These are phyloP conservation scores for Cladosporium sp. DNA, from an alignment of 2,329 filamentous ascomycete genomes.

Conservation along the genomic window DNA sequence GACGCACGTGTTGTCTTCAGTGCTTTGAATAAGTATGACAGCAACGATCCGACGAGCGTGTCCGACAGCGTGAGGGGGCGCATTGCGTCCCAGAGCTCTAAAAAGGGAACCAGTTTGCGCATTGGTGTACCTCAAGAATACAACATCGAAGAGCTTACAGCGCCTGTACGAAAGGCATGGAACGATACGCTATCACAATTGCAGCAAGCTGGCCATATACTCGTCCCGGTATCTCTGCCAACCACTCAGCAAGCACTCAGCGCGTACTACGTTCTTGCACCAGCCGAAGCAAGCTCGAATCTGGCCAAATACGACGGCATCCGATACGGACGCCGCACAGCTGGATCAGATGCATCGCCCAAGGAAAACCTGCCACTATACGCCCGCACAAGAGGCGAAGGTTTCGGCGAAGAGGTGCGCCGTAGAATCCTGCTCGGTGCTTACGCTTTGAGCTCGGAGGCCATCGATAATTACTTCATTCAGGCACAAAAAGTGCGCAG, in stretches of 20 bases:
- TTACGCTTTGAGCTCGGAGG: conserved; percentile 83
- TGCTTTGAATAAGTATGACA: conserved; percentile 58
- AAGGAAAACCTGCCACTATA: conserved; percentile 52
- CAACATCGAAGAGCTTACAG: conserved; percentile 76
- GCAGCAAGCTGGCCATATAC: conserved; percentile 59
- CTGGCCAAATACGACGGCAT: conserved; percentile 95
- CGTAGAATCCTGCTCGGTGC: conserved; percentile 83
- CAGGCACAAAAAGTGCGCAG: conserved; percentile 85
- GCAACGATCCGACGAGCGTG: conserved; percentile 59
- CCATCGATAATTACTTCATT: conserved; percentile 94
- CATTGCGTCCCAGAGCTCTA: conserved; percentile 31
- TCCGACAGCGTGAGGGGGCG: conserved; percentile 14
- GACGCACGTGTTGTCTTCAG: conserved; percentile 44
- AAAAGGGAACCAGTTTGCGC: conserved; percentile 31
- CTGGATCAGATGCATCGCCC: conserved; percentile 48
- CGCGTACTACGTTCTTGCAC: conserved; percentile 92
- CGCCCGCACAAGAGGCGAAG: conserved; percentile 65
- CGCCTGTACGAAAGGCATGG: conserved; percentile 68
- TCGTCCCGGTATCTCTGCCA: conserved; percentile 76
- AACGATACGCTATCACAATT: conserved; percentile 56
- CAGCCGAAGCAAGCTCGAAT: conserved; percentile 92
- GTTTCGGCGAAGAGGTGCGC: conserved; percentile 81
- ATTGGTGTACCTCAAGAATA: conserved; percentile 70
- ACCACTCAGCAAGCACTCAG: conserved; percentile 80
- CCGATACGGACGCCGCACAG: conserved; percentile 69